Evolutionary conservation across 1,284 basidiomycete genomes (phyloP).

Genomic region (Rhodotorula sp.): DNA sequence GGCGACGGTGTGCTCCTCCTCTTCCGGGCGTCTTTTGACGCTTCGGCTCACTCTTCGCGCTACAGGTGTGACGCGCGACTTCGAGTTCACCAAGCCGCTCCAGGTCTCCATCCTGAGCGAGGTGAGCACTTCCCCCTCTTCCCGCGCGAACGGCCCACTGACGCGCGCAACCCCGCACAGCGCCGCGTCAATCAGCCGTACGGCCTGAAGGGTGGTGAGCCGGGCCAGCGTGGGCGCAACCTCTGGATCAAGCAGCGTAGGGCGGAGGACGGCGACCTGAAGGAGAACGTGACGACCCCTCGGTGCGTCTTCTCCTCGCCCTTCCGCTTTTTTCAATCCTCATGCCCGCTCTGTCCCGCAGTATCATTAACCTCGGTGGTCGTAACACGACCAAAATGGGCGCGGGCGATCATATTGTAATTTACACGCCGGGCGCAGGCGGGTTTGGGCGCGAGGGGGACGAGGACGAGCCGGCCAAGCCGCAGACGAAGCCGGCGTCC

Average conservation of each 20-base stretch:
- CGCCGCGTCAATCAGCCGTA: conserved; percentile 86
- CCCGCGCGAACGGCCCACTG: conserved; percentile 6
- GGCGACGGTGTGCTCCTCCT: conserved; percentile 62
- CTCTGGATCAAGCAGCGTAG: conserved; percentile 82
- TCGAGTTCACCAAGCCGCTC: conserved; percentile 78
- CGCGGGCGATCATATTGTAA: conserved; percentile 73
- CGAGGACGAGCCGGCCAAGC: neutral
- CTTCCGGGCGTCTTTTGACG: neutral
- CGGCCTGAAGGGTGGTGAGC: conserved; percentile 83
- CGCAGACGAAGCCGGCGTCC: neutral
- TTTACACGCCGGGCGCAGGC: conserved; percentile 84
- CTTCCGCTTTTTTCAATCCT: conserved; percentile 27
- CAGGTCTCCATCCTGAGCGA: conserved; percentile 85
- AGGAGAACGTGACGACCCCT: conserved; percentile 38
- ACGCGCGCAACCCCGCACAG: conserved; percentile 56
- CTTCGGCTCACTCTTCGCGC: neutral
- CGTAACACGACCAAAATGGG: conserved; percentile 86
- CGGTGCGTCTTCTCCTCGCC: neutral
- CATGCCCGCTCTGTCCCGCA: conserved; percentile 42
- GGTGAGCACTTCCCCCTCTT: conserved; percentile 53
- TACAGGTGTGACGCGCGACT: conserved; percentile 68
- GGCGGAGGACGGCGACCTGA: conserved; percentile 56
- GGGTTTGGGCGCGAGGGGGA: conserved; percentile 9
- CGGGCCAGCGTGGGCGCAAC: conserved; percentile 76
- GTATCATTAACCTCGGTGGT: conserved; percentile 84